These are phyloP conservation scores for Tinospora cordifolia DNA, from an alignment of 164 flowering plant species.

Conservation along the genomic window DNA sequence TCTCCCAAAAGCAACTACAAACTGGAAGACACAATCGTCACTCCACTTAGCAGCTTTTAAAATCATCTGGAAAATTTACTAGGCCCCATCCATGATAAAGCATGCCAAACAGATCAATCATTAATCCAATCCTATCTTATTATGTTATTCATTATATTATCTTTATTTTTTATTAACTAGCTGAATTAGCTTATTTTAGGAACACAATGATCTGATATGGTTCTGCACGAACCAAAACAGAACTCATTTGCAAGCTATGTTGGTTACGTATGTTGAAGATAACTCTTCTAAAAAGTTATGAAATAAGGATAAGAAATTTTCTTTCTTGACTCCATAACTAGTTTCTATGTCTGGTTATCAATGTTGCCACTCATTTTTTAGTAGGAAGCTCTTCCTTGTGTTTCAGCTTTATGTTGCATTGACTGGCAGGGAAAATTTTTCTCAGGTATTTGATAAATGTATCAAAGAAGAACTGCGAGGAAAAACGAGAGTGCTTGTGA, in stretches of 20 bases:
- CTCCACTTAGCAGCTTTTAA: too few species aligned
- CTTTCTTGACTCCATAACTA: neutral
- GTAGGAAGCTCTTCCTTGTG: neutral
- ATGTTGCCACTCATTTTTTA: neutral
- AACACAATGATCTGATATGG: neutral
- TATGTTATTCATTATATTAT: neutral
- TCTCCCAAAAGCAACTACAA: too few species aligned
- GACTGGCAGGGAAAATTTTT: neutral
- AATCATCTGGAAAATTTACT: too few species aligned
- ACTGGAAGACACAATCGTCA: too few species aligned
- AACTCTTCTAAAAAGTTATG: neutral
- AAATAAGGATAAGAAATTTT: neutral
- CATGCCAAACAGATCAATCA: too few species aligned
- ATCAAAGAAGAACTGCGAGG: conserved; percentile 73
- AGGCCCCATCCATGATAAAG: too few species aligned
- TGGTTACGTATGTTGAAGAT: neutral
- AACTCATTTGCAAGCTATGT: too few species aligned
- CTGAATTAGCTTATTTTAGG: neutral
- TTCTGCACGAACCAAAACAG: neutral
- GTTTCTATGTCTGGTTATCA: neutral
- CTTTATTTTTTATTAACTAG: neutral
- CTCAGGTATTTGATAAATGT: conserved; percentile 90
- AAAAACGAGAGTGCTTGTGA: conserved; percentile 90
- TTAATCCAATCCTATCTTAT: too few species aligned
- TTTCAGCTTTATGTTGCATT: neutral